Conservation (phyloP, 805 yeast species). For the Monosporozyma aquatica region DNA sequence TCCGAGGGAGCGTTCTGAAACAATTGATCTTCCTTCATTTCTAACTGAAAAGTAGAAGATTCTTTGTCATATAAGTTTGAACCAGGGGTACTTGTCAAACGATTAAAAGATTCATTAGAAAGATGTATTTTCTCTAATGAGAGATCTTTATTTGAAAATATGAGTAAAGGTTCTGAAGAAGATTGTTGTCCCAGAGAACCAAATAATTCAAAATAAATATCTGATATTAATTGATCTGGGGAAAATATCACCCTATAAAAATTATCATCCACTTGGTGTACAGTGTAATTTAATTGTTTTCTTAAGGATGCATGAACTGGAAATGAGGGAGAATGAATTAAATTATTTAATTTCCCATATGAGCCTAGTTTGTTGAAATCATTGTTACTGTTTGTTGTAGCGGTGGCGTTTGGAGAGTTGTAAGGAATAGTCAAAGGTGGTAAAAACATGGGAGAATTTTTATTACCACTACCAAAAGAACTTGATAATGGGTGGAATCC, state of each 20-base stretch:
- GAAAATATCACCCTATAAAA: conserved; percentile 14
- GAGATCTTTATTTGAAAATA: conserved; percentile 12
- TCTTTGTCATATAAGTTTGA: neutral
- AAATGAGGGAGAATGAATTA: conserved; percentile 3
- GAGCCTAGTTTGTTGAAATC: neutral
- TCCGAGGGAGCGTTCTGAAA: neutral
- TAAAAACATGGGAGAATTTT: conserved; percentile 1
- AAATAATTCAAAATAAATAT: conserved; percentile 20
- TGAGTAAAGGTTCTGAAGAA: conserved; percentile 20
- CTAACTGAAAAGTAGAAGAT: neutral
- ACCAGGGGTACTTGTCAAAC: neutral
- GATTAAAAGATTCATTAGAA: neutral
- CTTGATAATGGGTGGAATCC: neutral
- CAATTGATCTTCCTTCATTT: neutral
- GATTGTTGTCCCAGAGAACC: conserved; percentile 21
- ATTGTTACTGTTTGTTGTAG: neutral
- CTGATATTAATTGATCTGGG: conserved; percentile 24
- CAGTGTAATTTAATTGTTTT: conserved; percentile 9
- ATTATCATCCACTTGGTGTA: conserved; percentile 9
- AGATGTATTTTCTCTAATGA: conserved; percentile 1
- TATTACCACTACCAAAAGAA: neutral
- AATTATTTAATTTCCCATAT: too few species aligned
- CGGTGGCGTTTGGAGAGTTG: neutral
- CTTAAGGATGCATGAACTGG: neutral
- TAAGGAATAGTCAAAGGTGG: neutral